Base-by-base conservation (phyloP, 2,329 filamentous ascomycete species). In the Emydomyces testavorans region DNA sequence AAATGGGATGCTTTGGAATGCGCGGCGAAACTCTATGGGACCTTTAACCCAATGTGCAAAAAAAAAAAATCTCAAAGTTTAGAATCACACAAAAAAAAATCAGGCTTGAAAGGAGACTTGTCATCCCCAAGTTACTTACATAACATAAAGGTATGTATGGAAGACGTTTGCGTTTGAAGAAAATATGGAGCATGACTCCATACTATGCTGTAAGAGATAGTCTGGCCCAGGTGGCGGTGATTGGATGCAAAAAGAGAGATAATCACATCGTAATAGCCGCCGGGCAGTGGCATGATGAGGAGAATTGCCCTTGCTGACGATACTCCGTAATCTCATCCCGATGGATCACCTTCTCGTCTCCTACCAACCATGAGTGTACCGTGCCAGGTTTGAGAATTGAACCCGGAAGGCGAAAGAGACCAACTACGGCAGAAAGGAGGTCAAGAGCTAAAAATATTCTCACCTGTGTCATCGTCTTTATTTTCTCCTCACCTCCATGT, bases 51-150 rank as follows among this genome's bases (percentile, higher is more conserved):
- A 38, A 6, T 18, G n/a, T 21, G 18, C 8, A 20, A 21, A 11
- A 20, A 10, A 23, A 37, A 35, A 45, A 45, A 45, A 31, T 16
- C 42, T 26, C 32, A 45, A 21, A 36, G 42, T 45, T 45, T 45
- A 36, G 42, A 13, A 26, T 8, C 10, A 18, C 20, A n/a, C 4
- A 18, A 15, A 20, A 20, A 11, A 5, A 32, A 10, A 16, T 23
- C 11, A 8, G 21, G 8, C 13, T 41, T 16, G 18, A 20, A 11
- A 38, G 3, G 15, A 38, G 35, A 21, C 15, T n/a, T n/a, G n/a
- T 10, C 31, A 15, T 15, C 31, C 16, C 13, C 28, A 13, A 13
- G 13, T 6, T 31, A 31, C 13, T 6, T 6, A 34, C 11, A 13
- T 13, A 34, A 34, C 11, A n/a, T n/a, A n/a, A n/a, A n/a, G n/a